Percentiles rank a stretch among this genome's conserved stretches.
These are phyloP conservation scores for Hordeum marinum DNA, from an alignment of 176 grass and related monocot species.

Conservation along the genomic window DNA sequence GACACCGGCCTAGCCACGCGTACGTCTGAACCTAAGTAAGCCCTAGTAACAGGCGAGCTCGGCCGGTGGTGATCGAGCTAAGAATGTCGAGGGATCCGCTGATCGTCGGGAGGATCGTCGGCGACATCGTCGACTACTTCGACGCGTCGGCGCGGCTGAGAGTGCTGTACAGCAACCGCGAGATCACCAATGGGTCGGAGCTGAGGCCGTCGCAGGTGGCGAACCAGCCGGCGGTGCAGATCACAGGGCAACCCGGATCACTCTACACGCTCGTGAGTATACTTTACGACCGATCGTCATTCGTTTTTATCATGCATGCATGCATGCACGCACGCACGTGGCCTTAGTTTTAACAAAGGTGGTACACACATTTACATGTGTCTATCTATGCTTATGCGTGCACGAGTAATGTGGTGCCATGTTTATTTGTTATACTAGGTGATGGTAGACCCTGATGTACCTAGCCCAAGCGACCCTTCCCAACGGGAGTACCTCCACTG, in stretches of 20 bases:
- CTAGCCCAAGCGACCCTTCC: conserved; percentile 71
- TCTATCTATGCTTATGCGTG: not conserved
- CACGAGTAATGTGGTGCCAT: not conserved
- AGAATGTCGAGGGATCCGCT: conserved; percentile 67
- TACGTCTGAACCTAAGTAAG: not conserved
- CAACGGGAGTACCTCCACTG: conserved; percentile 83
- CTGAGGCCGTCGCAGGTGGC: conserved; percentile 67
- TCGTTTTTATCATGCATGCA: not conserved
- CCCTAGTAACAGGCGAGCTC: not conserved
- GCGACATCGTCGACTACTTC: conserved; percentile 68
- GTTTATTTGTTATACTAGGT: conserved; percentile 34
- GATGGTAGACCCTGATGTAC: conserved; percentile 84
- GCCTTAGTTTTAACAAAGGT: too few species aligned
- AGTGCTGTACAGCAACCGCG: conserved; percentile 55
- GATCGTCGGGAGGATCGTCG: conserved; percentile 60
- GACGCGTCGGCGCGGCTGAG: conserved; percentile 33
- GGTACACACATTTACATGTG: not conserved
- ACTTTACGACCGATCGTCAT: not conserved
- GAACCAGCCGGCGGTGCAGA: conserved; percentile 51
- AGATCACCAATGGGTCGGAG: conserved; percentile 73
- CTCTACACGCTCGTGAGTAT: conserved; percentile 78
- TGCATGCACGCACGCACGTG: not conserved
- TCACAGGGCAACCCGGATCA: conserved; percentile 32
- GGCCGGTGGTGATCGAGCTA: not conserved
- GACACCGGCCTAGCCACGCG: not conserved